Evolutionary conservation across 495 filamentous ascomycete species (phyloP).

Genomic region (Hypoxylon fragiforme): DNA sequence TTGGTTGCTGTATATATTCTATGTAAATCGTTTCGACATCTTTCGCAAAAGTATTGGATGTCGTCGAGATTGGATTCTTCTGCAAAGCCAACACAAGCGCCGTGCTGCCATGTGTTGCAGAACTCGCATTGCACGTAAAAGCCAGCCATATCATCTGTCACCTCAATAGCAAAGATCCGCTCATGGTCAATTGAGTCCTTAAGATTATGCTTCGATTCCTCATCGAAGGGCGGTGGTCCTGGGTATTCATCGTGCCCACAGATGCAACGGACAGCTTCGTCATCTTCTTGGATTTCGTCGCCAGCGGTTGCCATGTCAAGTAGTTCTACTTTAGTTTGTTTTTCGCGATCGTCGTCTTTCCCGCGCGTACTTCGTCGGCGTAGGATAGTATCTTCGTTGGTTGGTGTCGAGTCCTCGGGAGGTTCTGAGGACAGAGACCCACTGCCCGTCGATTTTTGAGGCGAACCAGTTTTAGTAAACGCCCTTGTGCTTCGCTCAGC

Average conservation of each 20-base stretch:
- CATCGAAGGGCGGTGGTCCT: conserved; percentile 73
- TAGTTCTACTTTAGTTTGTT: conserved; percentile 48
- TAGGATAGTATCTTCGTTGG: conserved; percentile 50
- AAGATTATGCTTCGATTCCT: conserved; percentile 56
- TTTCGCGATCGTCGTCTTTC: conserved; percentile 50
- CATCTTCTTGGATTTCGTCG: conserved; percentile 78
- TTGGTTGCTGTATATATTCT: conserved; percentile 74
- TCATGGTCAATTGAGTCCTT: conserved; percentile 56
- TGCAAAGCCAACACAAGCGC: conserved; percentile 95
- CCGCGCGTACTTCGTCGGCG: conserved; percentile 64
- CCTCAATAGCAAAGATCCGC: conserved; percentile 64
- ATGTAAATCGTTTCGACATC: conserved; percentile 90
- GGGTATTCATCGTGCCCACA: conserved; percentile 95
- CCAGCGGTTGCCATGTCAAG: conserved; percentile 56
- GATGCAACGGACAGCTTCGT: conserved; percentile 91
- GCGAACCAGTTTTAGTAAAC: conserved; percentile 71
- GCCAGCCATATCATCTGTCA: conserved; percentile 84
- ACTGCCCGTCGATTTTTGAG: conserved; percentile 71
- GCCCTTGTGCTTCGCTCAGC: conserved; percentile 71
- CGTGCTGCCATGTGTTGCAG: conserved; percentile 99
- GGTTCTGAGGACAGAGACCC: conserved; percentile 78
- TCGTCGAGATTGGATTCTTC: conserved; percentile 82
- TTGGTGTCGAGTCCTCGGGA: conserved; percentile 60
- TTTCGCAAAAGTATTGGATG: conserved; percentile 91
- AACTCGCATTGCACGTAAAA: conserved; percentile 98